Percentiles rank a stretch among this genome's conserved stretches.
Conservation (phyloP, 768 basidiomycete species). For the Sarcomyxa edulis region DNA sequence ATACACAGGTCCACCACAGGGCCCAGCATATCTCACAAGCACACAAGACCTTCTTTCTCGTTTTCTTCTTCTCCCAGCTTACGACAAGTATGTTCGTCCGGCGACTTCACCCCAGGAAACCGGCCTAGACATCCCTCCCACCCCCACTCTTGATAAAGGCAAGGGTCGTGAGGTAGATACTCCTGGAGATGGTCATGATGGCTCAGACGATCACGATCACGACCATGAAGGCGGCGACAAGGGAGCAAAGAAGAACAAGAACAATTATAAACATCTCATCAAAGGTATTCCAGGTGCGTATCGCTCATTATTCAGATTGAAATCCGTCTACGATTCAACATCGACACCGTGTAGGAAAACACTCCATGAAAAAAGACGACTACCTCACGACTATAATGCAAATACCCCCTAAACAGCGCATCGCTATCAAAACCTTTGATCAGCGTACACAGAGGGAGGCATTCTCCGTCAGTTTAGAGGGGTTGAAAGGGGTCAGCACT, state of each 20-base stretch:
- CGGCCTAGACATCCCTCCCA: constrained; percentile 15
- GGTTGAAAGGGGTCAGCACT: constrained; percentile 61
- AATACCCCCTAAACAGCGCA: constrained; percentile 66
- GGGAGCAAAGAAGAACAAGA: constrained; percentile 70
- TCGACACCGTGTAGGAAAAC: constrained; percentile 48
- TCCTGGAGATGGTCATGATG: constrained; percentile 26
- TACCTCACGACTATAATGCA: constrained; percentile 62
- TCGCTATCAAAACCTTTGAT: constrained; percentile 60
- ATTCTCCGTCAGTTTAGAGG: constrained; percentile 67
- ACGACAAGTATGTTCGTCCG: constrained; percentile 77
- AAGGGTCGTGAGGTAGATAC: constrained; percentile 31
- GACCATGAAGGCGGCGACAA: constrained; percentile 51
- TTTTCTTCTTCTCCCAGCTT: constrained; percentile 67
- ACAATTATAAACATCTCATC: constrained; percentile 72
- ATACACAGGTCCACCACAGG: constrained; percentile 27
- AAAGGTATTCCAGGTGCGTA: constrained; percentile 66
- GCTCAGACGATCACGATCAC: constrained; percentile 38
- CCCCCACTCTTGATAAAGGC: constrained; percentile 45
- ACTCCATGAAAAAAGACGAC: constrained; percentile 77
- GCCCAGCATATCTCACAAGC: constrained; percentile 53
- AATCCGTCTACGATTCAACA: constrained; percentile 6
- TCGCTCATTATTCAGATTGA: constrained; percentile 2
- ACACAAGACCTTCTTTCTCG: constrained; percentile 76
- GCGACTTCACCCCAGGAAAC: constrained; percentile 29
- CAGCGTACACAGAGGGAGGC: constrained; percentile 63